Evolutionary conservation across 2,329 filamentous ascomycete species (phyloP).

Genomic region (Verticillium tricorpus): DNA sequence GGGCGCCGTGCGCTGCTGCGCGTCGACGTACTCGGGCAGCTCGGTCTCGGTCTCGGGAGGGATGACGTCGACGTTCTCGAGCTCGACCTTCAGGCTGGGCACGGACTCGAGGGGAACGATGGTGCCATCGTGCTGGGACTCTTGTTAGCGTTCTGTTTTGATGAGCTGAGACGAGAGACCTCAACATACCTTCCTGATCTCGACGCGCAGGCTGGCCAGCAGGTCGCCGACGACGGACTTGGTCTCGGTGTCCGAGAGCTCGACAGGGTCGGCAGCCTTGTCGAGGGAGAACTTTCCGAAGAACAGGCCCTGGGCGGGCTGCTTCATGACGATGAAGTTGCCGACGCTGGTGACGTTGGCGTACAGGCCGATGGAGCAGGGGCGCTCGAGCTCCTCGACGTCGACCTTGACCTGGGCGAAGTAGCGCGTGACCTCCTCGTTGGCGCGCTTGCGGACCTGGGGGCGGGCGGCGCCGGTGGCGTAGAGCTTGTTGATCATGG

Average conservation of each 20-base stretch:
- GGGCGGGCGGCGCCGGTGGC: constrained; percentile 7
- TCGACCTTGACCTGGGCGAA: constrained; percentile 31
- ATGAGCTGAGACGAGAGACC: not conserved
- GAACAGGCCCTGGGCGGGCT: constrained; percentile 10
- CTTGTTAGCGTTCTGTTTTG: not conserved
- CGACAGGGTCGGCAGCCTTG: not conserved
- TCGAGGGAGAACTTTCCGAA: constrained; percentile 4
- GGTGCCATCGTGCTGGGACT: constrained; percentile 25
- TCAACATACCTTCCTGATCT: constrained; percentile 26
- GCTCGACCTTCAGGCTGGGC: constrained; percentile 30
- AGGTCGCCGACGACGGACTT: not conserved
- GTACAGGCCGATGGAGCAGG: constrained; percentile 27
- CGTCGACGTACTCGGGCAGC: constrained; percentile 20
- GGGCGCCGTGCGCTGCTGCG: not conserved
- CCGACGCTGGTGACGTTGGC: constrained; percentile 23
- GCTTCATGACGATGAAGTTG: constrained; percentile 26
- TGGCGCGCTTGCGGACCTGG: not conserved
- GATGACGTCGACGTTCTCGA: constrained; percentile 27
- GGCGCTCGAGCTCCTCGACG: constrained; percentile 28
- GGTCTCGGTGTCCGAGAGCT: not conserved
- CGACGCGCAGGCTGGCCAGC: constrained; percentile 19
- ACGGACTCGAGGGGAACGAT: constrained; percentile 16
- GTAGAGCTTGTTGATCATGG: constrained; percentile 52
- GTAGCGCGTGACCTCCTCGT: constrained; percentile 21
- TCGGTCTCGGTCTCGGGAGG: constrained; percentile 17